These are phyloP conservation scores for Emergomyces pasteurianus DNA, from an alignment of 2,329 filamentous ascomycete genomes.

Conservation along the genomic window DNA sequence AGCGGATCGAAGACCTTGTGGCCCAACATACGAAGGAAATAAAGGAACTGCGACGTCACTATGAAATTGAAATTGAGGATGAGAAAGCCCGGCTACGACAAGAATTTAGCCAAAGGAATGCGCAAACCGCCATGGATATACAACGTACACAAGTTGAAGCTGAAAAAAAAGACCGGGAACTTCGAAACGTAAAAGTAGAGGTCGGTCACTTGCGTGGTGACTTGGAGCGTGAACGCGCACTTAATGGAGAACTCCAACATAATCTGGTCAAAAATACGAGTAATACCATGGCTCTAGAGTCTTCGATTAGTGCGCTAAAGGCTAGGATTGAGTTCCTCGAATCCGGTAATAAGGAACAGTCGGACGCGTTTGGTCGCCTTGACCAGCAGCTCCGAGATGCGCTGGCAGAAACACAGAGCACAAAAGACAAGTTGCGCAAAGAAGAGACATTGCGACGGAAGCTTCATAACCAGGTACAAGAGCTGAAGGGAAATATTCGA, in stretches of 20 bases:
- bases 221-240: conserved; percentile 49
- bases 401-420: conserved; percentile 53
- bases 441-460: conserved; percentile 86
- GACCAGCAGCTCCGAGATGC: conserved; percentile 72
- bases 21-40: conserved; percentile 57
- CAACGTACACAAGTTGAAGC: conserved; percentile 33
- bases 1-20: conserved; percentile 46
- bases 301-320: conserved; percentile 60
- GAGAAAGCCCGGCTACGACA: conserved; percentile 46
- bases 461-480: conserved; percentile 94
- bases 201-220: conserved; percentile 34
- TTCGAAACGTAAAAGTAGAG: conserved; percentile 32
- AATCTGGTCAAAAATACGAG: conserved; percentile 49
- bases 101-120: conserved; percentile 55
- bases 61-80: conserved; percentile 55
- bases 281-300: conserved; percentile 57
- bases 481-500: conserved; percentile 94
- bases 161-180: conserved; percentile 44
- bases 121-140: conserved; percentile 37
- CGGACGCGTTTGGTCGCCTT: conserved; percentile 70
- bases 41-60: conserved; percentile 49
- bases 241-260: conserved; percentile 46
- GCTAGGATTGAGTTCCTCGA: conserved; percentile 83
- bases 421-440: conserved; percentile 71
- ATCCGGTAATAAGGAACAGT: conserved; percentile 79